Evolutionary conservation across 371 early-diverging fungal species (phyloP).

Genomic region (Apophysomyces elegans): DNA sequence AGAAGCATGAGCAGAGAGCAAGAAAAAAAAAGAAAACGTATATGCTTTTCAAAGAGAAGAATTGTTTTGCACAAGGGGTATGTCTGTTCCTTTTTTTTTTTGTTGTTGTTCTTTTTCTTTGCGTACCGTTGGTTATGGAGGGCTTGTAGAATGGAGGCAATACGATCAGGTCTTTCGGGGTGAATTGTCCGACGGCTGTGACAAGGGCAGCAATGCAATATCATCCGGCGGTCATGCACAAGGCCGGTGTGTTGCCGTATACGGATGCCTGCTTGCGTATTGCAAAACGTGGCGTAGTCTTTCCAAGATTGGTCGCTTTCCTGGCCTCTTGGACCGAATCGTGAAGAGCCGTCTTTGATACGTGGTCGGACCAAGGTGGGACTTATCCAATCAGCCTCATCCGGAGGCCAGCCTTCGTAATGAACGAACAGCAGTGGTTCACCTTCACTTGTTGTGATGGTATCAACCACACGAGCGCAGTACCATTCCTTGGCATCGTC

Average conservation of each 20-base stretch:
- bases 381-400: constrained; percentile 64
- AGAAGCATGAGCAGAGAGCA: no score
- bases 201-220: constrained; percentile 62
- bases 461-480: constrained; percentile 45
- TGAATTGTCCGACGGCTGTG: constrained; percentile 59
- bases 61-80: no score
- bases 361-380: constrained; percentile 27
- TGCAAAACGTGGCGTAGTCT: constrained; percentile 58
- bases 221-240: constrained; percentile 62
- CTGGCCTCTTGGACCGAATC: constrained; percentile 55
- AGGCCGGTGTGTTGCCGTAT: constrained; percentile 61
- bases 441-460: constrained; percentile 4
- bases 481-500: constrained; percentile 43
- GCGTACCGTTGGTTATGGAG: constrained; percentile 43
- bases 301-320: constrained; percentile 58
- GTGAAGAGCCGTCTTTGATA: neutral
- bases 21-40: no score
- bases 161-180: constrained; percentile 68
- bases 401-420: constrained; percentile 63
- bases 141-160: constrained; percentile 42
- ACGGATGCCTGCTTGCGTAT: constrained; percentile 44
- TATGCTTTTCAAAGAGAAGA: no score
- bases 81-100: no score
- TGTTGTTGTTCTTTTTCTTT: no score
- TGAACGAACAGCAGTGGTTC: constrained; percentile 48